Evolutionary conservation across 2,329 filamentous ascomycete species (phyloP).

Genomic region (Stemphylium vesicarium): DNA sequence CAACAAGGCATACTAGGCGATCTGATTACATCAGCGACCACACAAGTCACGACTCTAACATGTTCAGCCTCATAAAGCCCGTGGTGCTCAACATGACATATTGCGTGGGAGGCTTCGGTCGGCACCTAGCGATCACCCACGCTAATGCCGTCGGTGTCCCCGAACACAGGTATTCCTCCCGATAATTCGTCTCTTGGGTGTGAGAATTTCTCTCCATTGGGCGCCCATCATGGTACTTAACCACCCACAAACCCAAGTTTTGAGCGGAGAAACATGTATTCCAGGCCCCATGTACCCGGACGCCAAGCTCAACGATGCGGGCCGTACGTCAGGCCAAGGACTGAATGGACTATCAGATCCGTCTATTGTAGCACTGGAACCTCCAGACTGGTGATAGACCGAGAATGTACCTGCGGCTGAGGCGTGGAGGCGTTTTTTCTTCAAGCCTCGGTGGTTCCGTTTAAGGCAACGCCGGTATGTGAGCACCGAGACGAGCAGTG

Average conservation of each 20-base stretch:
- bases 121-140: conserved; percentile 1
- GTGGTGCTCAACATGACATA: conserved; percentile 13
- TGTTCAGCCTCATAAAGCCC: background rate
- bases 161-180: conserved; percentile 20
- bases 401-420: conserved; percentile 7
- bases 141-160: conserved; percentile 12
- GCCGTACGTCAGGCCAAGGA: conserved; percentile 25
- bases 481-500: conserved; percentile 23
- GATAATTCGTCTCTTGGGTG: conserved; percentile 17
- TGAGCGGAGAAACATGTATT: conserved; percentile 14
- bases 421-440: conserved; percentile 23
- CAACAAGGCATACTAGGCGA: no score
- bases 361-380: conserved; percentile 16
- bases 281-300: conserved; percentile 12
- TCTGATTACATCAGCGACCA: no score
- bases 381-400: conserved; percentile 5
- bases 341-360: conserved; percentile 10
- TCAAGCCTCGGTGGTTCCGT: conserved; percentile 17
- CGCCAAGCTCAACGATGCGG: conserved; percentile 24
- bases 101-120: conserved; percentile 8
- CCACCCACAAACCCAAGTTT: background rate
- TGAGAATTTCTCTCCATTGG: conserved; percentile 27
- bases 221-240: conserved; percentile 41
- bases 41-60: background rate
- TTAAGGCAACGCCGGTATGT: conserved; percentile 20